Conservation (phyloP, 106 monocot genomes). For the Cymbidium sinense region DNA sequence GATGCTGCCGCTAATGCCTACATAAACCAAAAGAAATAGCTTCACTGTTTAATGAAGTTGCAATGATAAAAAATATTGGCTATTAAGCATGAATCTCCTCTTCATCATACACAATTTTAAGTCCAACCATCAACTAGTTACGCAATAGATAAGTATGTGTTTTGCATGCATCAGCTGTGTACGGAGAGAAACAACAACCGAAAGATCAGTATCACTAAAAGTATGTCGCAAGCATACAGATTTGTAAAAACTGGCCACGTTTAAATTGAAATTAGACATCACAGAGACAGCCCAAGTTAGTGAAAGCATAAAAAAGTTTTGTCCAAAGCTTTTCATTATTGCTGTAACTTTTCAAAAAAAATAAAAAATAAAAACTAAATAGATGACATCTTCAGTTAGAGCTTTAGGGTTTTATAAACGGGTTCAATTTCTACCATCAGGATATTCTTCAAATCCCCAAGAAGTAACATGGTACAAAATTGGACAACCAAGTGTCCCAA, state of each 20-base stretch:
- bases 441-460: background rate
- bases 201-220: background rate
- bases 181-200: background rate
- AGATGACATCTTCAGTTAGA: background rate
- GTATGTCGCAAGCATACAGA: background rate
- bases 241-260: background rate
- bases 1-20: slow-evolving; percentile 93
- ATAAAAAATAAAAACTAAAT: background rate
- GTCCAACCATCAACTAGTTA: background rate
- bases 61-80: background rate
- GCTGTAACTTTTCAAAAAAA: background rate
- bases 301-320: background rate
- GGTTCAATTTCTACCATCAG: no score
- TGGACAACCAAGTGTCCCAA: background rate
- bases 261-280: background rate
- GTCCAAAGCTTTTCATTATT: background rate
- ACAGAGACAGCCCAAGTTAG: background rate
- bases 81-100: background rate
- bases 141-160: background rate
- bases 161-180: background rate
- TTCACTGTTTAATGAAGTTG: background rate
- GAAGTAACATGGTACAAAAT: background rate
- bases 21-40: slow-evolving; percentile 11
- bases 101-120: background rate
- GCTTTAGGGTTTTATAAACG: background rate